Percentiles rank a stretch among this genome's conserved stretches.
phyloP scores from a whole-genome alignment of 208 protist species.

The Baffinella frigidus region DNA sequence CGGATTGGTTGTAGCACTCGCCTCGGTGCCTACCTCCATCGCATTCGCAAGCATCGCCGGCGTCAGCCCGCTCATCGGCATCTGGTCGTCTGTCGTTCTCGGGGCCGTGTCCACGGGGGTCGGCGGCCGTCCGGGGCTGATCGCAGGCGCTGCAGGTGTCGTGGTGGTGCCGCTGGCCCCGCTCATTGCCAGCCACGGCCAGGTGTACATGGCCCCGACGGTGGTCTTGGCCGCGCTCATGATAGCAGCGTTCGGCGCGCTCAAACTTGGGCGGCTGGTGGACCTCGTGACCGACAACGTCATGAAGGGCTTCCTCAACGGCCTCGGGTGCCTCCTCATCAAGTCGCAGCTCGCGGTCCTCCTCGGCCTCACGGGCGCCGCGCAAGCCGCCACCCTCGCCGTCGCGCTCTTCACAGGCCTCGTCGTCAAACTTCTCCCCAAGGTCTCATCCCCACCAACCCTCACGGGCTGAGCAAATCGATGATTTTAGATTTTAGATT shows the following conservation, averaged over 20 bases:
- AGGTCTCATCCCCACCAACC: no score
- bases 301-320: slow-evolving; percentile 21
- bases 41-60: neutral
- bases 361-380: neutral
- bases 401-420: neutral
- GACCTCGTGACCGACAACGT: neutral
- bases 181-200: neutral
- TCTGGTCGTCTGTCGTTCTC: slow-evolving; percentile 1
- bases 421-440: no score
- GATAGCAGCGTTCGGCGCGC: neutral
- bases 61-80: neutral
- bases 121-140: neutral
- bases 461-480: no score
- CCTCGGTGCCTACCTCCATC: neutral
- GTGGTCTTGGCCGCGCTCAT: neutral
- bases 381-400: neutral
- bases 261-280: neutral
- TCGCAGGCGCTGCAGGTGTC: neutral
- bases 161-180: neutral
- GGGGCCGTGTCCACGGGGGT: neutral
- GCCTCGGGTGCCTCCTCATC: neutral
- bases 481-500: no score
- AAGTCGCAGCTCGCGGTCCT: neutral
- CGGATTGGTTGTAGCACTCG: neutral
- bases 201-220: neutral